These are phyloP conservation scores for Laetiporus sulphureus DNA, from an alignment of 1,284 basidiomycete genomes.

Conservation along the genomic window DNA sequence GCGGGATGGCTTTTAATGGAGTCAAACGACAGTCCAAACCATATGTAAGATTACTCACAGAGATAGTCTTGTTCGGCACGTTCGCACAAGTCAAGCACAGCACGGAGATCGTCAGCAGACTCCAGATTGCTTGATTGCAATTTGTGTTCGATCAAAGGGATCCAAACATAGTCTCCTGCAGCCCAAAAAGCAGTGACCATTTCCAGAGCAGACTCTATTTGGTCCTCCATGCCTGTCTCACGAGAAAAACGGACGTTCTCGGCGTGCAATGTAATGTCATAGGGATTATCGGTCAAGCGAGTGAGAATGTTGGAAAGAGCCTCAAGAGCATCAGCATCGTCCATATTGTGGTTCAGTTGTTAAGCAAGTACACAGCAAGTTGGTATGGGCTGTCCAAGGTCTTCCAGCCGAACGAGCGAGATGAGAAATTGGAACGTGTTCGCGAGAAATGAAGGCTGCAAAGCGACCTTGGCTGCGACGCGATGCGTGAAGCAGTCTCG, in stretches of 20 bases:
- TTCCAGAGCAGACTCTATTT: conserved; percentile 54
- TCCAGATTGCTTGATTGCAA: conserved; percentile 39
- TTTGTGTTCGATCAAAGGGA: conserved; percentile 53
- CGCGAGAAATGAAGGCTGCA: too few relatives aligned
- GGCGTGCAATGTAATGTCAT: conserved; percentile 53
- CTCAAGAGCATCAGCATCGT: conserved; percentile 41
- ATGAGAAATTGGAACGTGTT: too few relatives aligned
- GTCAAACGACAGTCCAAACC: conserved; percentile 13
- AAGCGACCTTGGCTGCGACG: too few relatives aligned
- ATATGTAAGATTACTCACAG: conserved; percentile 45
- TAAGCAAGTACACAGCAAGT: neutral
- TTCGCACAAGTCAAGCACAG: conserved; percentile 57
- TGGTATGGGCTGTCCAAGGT: too few relatives aligned
- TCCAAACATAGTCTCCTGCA: conserved; percentile 62
- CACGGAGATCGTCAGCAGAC: conserved; percentile 42
- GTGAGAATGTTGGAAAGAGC: conserved; percentile 54
- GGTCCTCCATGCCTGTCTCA: conserved; percentile 48
- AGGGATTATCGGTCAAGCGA: conserved; percentile 50
- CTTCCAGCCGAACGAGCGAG: too few relatives aligned
- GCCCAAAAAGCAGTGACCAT: conserved; percentile 59
- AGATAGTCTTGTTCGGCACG: conserved; percentile 76
- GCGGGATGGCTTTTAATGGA: conserved; percentile 53
- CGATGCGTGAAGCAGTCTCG: too few relatives aligned
- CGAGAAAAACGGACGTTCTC: conserved; percentile 57
- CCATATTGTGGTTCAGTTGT: conserved; percentile 18